phyloP scores from a whole-genome alignment of 371 early-diverging fungal species.

The Mucor velutinosus region DNA sequence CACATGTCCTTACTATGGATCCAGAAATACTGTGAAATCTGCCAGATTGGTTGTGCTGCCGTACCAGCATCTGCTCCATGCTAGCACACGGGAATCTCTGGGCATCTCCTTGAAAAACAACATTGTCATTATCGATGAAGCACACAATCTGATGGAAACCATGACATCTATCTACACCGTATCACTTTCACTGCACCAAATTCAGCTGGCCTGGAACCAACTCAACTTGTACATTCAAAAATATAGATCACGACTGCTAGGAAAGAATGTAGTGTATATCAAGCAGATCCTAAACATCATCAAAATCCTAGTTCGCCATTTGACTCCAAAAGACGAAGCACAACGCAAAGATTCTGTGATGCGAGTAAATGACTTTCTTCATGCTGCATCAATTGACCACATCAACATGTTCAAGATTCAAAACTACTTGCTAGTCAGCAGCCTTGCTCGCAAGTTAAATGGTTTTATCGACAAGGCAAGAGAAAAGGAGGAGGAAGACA shows the following conservation, averaged over 20 bases:
- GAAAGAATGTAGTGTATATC: constrained; percentile 79
- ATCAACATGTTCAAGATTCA: constrained; percentile 86
- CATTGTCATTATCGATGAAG: constrained; percentile 90
- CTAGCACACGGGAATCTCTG: constrained; percentile 74
- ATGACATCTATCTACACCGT: constrained; percentile 66
- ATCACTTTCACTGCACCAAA: constrained; percentile 44
- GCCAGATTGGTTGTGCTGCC: constrained; percentile 82
- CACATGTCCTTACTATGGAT: constrained; percentile 93
- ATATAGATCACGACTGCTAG: constrained; percentile 72
- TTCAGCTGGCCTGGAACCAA: constrained; percentile 55
- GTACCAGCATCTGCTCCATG: constrained; percentile 82
- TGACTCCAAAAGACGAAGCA: constrained; percentile 7
- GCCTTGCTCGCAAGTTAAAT: constrained; percentile 75
- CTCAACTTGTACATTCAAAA: constrained; percentile 69
- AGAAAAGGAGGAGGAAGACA: constrained; percentile 39
- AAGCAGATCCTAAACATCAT: constrained; percentile 63
- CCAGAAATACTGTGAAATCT: constrained; percentile 60
- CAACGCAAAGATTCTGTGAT: constrained; percentile 40
- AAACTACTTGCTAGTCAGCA: constrained; percentile 69
- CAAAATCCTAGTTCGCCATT: constrained; percentile 37
- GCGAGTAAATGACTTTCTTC: constrained; percentile 73
- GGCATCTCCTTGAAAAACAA: constrained; percentile 74
- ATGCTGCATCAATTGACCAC: constrained; percentile 72
- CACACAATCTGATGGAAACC: constrained; percentile 85
- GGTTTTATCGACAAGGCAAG: constrained; percentile 54